Evolutionary conservation across 169 alveolate genomes (phyloP).

Genomic region (Theileria annulata): DNA sequence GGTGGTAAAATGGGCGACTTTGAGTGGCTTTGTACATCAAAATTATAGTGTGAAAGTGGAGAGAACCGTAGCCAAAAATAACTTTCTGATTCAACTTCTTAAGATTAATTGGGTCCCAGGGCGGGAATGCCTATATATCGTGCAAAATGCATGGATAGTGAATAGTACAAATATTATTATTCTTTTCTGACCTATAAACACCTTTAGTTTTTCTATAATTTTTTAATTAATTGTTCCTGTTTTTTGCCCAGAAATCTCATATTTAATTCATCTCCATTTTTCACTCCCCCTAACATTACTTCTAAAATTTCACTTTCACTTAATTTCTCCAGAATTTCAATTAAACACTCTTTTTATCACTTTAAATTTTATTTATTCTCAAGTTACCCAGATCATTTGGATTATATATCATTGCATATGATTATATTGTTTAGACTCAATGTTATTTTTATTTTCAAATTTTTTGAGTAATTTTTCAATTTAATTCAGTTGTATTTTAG

Average conservation of each 20-base stretch:
- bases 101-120: background rate
- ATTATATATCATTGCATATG: too few species aligned
- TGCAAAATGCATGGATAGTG: slow-evolving; percentile 9
- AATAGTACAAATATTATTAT: background rate
- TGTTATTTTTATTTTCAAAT: background rate
- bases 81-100: background rate
- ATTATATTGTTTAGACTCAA: background rate
- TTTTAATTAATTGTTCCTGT: background rate
- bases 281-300: background rate
- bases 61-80: slow-evolving; percentile 2
- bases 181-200: background rate
- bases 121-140: background rate
- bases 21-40: background rate
- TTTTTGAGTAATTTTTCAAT: too few species aligned
- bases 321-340: background rate
- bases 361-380: background rate
- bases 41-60: background rate
- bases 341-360: background rate
- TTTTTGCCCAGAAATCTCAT: background rate
- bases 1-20: background rate
- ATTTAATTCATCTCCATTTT: background rate
- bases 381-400: too few species aligned
- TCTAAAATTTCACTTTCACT: background rate
- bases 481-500: background rate
- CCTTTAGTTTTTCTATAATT: background rate